Percentiles rank a stretch among this genome's conserved stretches.
phyloP scores from a whole-genome alignment of 2,329 filamentous ascomycete species.

The Ophiocordyceps australis region DNA sequence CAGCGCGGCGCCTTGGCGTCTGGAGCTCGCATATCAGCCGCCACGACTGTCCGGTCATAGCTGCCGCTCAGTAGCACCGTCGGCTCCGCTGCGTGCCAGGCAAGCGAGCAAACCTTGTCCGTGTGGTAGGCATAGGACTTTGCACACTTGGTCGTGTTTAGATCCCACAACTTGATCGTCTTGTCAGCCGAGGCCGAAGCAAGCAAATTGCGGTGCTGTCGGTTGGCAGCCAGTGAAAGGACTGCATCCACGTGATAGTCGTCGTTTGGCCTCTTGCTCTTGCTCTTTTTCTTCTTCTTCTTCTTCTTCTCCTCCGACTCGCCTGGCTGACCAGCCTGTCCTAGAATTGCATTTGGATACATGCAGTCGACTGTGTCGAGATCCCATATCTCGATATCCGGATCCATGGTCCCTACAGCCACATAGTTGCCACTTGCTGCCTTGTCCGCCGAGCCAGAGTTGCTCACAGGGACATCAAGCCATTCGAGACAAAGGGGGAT shows the following conservation, averaged over 20 bases:
- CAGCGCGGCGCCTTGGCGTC: constrained; percentile 67
- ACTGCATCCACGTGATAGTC: constrained; percentile 90
- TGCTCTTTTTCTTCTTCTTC: constrained; percentile 77
- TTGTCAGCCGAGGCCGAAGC: constrained; percentile 92
- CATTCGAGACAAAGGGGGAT: constrained; percentile 93
- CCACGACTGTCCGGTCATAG: constrained; percentile 86
- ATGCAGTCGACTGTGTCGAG: constrained; percentile 91
- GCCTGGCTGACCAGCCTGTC: constrained; percentile 43
- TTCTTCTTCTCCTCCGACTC: constrained; percentile 46
- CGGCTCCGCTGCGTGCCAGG: constrained; percentile 79
- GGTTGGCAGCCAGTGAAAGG: constrained; percentile 77
- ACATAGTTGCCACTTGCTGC: constrained; percentile 74
- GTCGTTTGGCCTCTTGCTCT: constrained; percentile 58
- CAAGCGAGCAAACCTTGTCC: constrained; percentile 91
- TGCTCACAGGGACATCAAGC: constrained; percentile 80
- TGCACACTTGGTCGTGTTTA: constrained; percentile 80
- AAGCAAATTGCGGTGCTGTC: constrained; percentile 82
- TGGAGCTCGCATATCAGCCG: constrained; percentile 90
- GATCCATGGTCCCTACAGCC: constrained; percentile 91
- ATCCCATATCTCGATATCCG: constrained; percentile 98
- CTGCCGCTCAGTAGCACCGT: constrained; percentile 83
- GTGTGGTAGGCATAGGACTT: constrained; percentile 94
- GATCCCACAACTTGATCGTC: constrained; percentile 95
- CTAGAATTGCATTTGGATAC: constrained; percentile 93
- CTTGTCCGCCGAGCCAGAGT: constrained; percentile 38